Evolutionary conservation across 202 grass and related monocot species (phyloP).

Genomic region (Elaeis oleifera): DNA sequence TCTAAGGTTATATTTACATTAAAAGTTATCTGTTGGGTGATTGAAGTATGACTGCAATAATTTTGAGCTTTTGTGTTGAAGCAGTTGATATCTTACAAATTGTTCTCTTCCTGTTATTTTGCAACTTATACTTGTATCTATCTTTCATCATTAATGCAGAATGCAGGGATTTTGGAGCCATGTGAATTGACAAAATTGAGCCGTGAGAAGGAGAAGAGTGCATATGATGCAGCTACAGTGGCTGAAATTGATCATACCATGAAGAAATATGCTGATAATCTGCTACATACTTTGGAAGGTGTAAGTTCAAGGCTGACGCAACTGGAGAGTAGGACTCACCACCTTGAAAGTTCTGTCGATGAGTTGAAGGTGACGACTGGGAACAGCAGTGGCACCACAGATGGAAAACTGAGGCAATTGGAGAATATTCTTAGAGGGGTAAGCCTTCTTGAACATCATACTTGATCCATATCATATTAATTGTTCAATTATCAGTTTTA

Average conservation of each 20-base stretch:
- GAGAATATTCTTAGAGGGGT: conserved; percentile 80
- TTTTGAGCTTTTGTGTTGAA: too few species aligned
- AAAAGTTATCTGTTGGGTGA: too few species aligned
- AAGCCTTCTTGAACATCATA: background rate
- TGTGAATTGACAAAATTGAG: conserved; percentile 51
- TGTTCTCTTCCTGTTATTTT: too few species aligned
- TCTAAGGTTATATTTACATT: too few species aligned
- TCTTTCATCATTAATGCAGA: conserved; percentile 27
- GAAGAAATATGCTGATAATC: conserved; percentile 78
- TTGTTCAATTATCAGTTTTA: too few species aligned
- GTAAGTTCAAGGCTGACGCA: conserved; percentile 66
- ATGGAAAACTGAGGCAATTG: conserved; percentile 85
- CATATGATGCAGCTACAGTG: conserved; percentile 38
- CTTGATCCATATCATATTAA: background rate
- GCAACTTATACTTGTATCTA: too few species aligned
- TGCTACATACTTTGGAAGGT: conserved; percentile 66
- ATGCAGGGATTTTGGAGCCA: conserved; percentile 43
- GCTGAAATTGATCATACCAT: conserved; percentile 67
- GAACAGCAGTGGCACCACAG: conserved; percentile 54
- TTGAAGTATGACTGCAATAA: too few species aligned
- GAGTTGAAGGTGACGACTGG: conserved; percentile 58
- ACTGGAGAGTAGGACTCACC: conserved; percentile 59
- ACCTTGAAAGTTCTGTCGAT: conserved; percentile 57
- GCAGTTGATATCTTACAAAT: too few species aligned
- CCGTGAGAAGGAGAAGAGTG: conserved; percentile 59